phyloP scores from a whole-genome alignment of 768 basidiomycete genomes.

The Mycena rebaudengoi region DNA sequence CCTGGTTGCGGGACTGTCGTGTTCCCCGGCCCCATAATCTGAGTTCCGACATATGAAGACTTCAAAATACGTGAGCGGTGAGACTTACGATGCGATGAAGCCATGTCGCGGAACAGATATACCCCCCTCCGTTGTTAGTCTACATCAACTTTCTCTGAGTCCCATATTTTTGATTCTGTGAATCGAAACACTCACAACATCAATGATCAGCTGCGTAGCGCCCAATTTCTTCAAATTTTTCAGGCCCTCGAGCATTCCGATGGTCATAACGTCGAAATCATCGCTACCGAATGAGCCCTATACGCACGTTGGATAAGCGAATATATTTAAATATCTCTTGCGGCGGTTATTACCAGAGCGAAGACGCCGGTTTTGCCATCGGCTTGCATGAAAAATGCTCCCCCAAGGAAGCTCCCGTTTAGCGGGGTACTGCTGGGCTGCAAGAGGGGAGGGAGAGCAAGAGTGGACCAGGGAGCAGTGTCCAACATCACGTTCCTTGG shows the following conservation, averaged over 20 bases:
- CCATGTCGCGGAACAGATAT: constrained; percentile 62
- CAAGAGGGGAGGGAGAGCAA: constrained; percentile 48
- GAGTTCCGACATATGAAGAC: neutral
- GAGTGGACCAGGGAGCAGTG: constrained; percentile 51
- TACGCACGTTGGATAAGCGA: constrained; percentile 48
- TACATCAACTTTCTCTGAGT: constrained; percentile 29
- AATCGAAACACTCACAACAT: too few relatives aligned
- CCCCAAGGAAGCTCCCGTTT: constrained; percentile 56
- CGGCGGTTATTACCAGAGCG: constrained; percentile 17
- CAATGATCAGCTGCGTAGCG: constrained; percentile 63
- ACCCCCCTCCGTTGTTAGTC: constrained; percentile 63
- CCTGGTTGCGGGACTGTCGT: constrained; percentile 62
- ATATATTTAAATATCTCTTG: neutral
- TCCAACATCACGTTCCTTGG: constrained; percentile 59
- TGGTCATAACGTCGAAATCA: constrained; percentile 50
- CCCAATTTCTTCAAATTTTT: constrained; percentile 55
- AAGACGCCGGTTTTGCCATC: constrained; percentile 57
- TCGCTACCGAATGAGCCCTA: constrained; percentile 61
- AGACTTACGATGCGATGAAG: constrained; percentile 51
- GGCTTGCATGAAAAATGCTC: constrained; percentile 61
- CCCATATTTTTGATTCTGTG: constrained; percentile 1
- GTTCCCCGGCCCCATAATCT: constrained; percentile 60
- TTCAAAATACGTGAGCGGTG: constrained; percentile 1
- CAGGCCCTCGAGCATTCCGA: constrained; percentile 56
- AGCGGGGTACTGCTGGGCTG: constrained; percentile 49